phyloP scores from a whole-genome alignment of 805 yeast species.

The Wickerhamomyces queroliae region DNA sequence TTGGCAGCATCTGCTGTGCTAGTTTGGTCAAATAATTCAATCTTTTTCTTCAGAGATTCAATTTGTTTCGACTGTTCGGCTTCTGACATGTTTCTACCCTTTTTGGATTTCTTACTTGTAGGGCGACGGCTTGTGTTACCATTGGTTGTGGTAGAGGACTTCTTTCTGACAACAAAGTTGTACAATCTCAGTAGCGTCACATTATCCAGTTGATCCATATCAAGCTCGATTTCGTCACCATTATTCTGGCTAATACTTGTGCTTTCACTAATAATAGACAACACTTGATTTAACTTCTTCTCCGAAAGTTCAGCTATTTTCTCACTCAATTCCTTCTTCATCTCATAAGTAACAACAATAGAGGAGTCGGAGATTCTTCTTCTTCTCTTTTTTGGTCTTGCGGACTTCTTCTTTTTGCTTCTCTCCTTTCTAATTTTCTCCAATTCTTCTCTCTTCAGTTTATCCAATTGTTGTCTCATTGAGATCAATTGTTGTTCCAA shows the following conservation, averaged over 20 bases:
- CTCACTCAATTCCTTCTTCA: conserved; percentile 92
- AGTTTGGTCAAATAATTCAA: conserved; percentile 58
- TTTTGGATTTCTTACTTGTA: conserved; percentile 30
- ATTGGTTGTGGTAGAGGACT: conserved; percentile 2
- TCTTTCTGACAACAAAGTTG: conserved; percentile 65
- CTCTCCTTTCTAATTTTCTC: conserved; percentile 62
- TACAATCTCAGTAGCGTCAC: conserved; percentile 77
- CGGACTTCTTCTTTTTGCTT: conserved; percentile 39
- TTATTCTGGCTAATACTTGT: conserved; percentile 49
- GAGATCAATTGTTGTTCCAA: conserved; percentile 81
- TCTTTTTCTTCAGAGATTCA: conserved; percentile 64
- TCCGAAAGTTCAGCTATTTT: conserved; percentile 74
- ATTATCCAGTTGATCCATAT: conserved; percentile 88
- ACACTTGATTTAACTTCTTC: conserved; percentile 74
- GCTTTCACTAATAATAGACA: conserved; percentile 77
- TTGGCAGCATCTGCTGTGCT: conserved; percentile 23
- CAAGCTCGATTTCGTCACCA: conserved; percentile 94
- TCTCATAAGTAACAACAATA: conserved; percentile 74
- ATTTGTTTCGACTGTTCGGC: conserved; percentile 64
- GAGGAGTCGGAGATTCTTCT: conserved; percentile 22
- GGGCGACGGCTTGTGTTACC: conserved; percentile 6
- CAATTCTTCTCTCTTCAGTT: conserved; percentile 72
- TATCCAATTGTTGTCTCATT: conserved; percentile 80
- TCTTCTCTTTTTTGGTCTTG: conserved; percentile 26
- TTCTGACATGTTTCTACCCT: conserved; percentile 54